Conservation (phyloP, 75 land plant genomes). For the Sequoia sempervirens region DNA sequence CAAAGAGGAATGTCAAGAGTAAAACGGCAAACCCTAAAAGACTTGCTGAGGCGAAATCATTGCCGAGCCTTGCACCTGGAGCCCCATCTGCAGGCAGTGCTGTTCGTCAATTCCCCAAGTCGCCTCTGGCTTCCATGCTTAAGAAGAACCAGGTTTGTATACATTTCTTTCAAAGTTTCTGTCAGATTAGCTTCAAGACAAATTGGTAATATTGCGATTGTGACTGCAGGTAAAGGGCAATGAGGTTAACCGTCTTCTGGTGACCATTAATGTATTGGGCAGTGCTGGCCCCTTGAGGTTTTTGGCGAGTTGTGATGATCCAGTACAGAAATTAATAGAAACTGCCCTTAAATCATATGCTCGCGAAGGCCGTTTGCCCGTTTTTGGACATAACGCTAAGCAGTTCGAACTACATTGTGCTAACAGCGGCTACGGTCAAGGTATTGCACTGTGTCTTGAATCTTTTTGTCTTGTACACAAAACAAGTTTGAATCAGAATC, state of each 20-base stretch:
- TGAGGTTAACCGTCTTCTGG: constrained; percentile 33
- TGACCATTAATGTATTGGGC: constrained; percentile 21
- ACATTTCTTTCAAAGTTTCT: neutral
- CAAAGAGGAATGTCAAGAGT: no score
- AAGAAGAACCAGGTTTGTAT: neutral
- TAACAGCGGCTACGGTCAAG: constrained; percentile 24
- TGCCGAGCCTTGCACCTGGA: no score
- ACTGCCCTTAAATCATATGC: constrained; percentile 33
- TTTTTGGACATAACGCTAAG: constrained; percentile 45
- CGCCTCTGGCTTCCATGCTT: neutral
- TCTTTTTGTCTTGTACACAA: no score
- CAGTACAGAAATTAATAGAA: constrained; percentile 42
- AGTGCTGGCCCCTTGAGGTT: constrained; percentile 48
- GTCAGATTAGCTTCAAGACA: neutral
- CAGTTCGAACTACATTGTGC: constrained; percentile 53
- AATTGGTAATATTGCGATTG: neutral
- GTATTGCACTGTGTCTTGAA: neutral
- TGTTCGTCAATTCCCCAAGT: neutral
- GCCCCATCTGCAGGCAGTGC: no score
- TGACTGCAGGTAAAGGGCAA: neutral
- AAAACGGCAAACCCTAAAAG: no score
- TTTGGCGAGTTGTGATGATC: constrained; percentile 23
- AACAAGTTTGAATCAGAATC: no score
- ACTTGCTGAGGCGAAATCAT: no score
- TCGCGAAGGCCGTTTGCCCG: constrained; percentile 31